A percentile compares a stretch with the other conserved stretches of the same genome.
These are phyloP conservation scores for Dactylonectria macrodidyma DNA, from an alignment of 2,329 filamentous ascomycete genomes.

Conservation along the genomic window DNA sequence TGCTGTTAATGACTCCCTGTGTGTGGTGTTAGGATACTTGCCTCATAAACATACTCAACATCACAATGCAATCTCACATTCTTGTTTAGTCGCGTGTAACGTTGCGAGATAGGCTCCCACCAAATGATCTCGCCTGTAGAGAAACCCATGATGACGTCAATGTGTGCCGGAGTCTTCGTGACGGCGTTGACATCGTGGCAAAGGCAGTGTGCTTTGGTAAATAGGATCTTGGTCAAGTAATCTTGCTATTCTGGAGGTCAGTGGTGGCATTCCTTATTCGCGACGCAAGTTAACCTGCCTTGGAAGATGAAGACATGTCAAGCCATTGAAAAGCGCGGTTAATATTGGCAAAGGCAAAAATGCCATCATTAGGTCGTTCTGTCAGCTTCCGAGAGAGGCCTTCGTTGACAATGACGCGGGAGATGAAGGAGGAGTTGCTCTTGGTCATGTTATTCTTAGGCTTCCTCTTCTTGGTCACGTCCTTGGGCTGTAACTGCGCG, in stretches of 20 bases:
- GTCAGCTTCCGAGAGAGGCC: conserved; percentile 81
- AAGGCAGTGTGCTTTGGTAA: conserved; percentile 95
- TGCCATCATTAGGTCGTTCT: conserved; percentile 83
- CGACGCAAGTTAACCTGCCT: conserved; percentile 60
- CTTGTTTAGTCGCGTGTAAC: conserved; percentile 96
- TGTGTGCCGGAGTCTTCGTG: conserved; percentile 84
- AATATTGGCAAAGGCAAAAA: conserved; percentile 95
- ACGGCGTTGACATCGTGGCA: conserved; percentile 92
- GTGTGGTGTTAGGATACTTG: conserved; percentile 29
- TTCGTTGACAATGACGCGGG: conserved; percentile 94
- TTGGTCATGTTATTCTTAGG: conserved; percentile 99
- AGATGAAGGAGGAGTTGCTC: conserved; percentile 98
- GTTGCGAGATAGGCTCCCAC: conserved; percentile 97
- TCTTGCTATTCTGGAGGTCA: conserved; percentile 74
- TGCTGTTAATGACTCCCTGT: conserved; percentile 89
- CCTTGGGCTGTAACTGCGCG: conserved; percentile 73
- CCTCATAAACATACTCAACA: too few relatives aligned
- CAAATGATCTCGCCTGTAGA: conserved; percentile 98
- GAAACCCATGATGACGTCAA: conserved; percentile 96
- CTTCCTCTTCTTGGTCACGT: conserved; percentile 86
- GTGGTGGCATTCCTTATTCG: conserved; percentile 15
- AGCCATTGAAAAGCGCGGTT: conserved; percentile 98
- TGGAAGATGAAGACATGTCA: conserved; percentile 83
- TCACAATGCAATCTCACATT: conserved; percentile 70
- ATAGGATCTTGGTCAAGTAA: conserved; percentile 94